Percentiles rank a stretch among this genome's conserved stretches.
These are phyloP conservation scores for Symbiodinium pilosum DNA, from an alignment of 73 alveolate species.

Conservation along the genomic window DNA sequence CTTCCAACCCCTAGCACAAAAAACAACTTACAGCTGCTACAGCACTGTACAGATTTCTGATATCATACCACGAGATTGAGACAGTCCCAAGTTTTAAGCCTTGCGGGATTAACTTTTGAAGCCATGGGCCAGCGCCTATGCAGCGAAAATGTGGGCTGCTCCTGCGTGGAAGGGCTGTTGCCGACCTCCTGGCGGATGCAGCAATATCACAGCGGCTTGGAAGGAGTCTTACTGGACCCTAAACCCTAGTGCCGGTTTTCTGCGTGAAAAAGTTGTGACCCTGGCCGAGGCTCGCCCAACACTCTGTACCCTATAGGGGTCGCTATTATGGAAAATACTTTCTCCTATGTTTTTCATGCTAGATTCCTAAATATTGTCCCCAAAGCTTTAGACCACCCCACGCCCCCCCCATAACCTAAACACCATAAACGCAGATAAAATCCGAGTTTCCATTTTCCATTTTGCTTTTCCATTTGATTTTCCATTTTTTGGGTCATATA, in stretches of 20 bases:
- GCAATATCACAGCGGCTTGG: slow-evolving; percentile 52
- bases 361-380: no score
- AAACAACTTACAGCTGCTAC: no score
- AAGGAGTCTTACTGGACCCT: neutral
- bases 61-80: no score
- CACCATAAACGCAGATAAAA: neutral
- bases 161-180: slow-evolving; percentile 52
- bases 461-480: neutral
- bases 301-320: no score
- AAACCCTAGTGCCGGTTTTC: neutral
- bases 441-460: neutral
- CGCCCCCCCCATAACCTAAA: no score
- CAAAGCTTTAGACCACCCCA: no score
- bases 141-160: neutral
- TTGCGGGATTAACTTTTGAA: neutral
- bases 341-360: no score
- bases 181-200: slow-evolving; percentile 89
- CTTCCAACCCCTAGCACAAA: no score
- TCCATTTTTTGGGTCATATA: neutral
- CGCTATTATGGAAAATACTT: no score
- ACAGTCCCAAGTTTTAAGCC: neutral
- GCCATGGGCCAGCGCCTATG: slow-evolving; percentile 57
- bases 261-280: no score
- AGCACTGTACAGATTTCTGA: no score
- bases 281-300: no score